A percentile compares a stretch with the other conserved stretches of the same genome.
phyloP scores from a whole-genome alignment of 306 rosid species.

The Rosa multiflora region DNA sequence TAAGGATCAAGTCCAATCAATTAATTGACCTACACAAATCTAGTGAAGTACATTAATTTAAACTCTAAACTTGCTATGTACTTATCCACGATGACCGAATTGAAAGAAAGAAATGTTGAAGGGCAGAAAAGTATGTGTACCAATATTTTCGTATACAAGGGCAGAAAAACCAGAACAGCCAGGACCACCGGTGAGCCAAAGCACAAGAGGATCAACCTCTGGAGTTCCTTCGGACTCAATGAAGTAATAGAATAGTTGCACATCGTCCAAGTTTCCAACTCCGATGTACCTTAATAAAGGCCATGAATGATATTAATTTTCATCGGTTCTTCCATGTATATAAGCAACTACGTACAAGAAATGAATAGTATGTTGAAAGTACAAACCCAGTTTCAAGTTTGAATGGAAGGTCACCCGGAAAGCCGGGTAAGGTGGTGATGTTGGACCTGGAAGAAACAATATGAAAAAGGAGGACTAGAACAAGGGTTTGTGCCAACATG shows the following conservation, averaged over 20 bases:
- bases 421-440: slow-evolving; percentile 1
- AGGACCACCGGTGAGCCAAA: slow-evolving; percentile 42
- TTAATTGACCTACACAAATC: too few relatives aligned
- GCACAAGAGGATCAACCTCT: slow-evolving; percentile 32
- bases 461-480: neutral
- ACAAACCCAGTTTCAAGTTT: slow-evolving; percentile 29
- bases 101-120: too few relatives aligned
- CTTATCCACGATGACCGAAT: too few relatives aligned
- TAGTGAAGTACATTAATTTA: too few relatives aligned
- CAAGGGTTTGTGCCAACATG: neutral
- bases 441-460: neutral
- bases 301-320: too few relatives aligned
- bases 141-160: slow-evolving; percentile 26
- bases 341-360: neutral
- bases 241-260: slow-evolving; percentile 46
- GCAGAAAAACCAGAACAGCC: slow-evolving; percentile 34
- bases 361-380: too few relatives aligned
- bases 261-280: slow-evolving; percentile 32
- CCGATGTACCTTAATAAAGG: slow-evolving; percentile 32
- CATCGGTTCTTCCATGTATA: neutral
- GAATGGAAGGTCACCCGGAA: slow-evolving; percentile 12
- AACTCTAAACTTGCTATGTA: too few relatives aligned
- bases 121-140: neutral
- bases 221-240: slow-evolving; percentile 32
- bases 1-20: too few relatives aligned